phyloP scores from a whole-genome alignment of 1,139 yeast genomes.

The Saccharomycopsis hybrid region DNA sequence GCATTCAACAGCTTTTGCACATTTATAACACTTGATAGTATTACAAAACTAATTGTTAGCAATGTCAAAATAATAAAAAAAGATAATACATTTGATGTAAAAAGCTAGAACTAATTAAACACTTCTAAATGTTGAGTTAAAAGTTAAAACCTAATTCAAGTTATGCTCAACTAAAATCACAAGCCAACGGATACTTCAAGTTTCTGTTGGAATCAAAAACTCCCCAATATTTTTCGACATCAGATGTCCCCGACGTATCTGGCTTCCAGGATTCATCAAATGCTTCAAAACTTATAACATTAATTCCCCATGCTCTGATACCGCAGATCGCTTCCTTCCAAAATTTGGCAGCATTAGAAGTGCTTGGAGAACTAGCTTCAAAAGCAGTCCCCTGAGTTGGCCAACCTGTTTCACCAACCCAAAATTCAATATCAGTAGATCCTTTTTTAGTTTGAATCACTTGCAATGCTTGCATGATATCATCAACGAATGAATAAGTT shows the following conservation, averaged over 20 bases:
- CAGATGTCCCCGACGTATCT: conserved; percentile 73
- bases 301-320: conserved; percentile 91
- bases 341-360: conserved; percentile 65
- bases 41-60: too few species aligned
- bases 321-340: conserved; percentile 90
- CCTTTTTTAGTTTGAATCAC: conserved; percentile 80
- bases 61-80: too few species aligned
- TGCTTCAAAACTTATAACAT: conserved; percentile 89
- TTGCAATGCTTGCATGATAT: conserved; percentile 93
- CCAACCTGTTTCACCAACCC: conserved; percentile 99
- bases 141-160: too few species aligned
- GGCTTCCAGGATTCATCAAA: conserved; percentile 97
- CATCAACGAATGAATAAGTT: conserved; percentile 87
- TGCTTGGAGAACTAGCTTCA: conserved; percentile 51
- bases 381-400: conserved; percentile 81
- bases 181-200: conserved; percentile 53
- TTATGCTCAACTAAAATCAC: conserved; percentile 44
- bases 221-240: conserved; percentile 94
- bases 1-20: too few species aligned
- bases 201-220: conserved; percentile 55
- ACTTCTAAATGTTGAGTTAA: too few species aligned
- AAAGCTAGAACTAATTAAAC: too few species aligned
- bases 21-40: too few species aligned
- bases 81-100: too few species aligned
- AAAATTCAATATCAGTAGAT: conserved; percentile 73